A percentile compares a stretch with the other conserved stretches of the same genome.
Conservation (phyloP, 2,329 filamentous ascomycete species). For the Trichoderma aggressivum region DNA sequence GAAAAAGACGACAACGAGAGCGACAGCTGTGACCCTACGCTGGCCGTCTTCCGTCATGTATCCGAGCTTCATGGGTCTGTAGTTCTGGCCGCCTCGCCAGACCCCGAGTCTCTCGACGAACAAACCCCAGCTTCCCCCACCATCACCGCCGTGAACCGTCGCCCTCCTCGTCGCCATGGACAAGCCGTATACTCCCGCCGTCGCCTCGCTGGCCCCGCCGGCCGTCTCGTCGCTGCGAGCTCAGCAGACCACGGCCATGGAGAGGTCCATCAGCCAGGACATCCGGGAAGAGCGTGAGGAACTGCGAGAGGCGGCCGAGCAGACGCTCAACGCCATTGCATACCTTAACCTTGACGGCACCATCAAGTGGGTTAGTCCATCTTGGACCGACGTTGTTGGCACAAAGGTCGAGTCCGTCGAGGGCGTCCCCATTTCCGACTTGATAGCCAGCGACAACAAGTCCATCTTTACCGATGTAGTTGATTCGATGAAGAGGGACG, state of each 20-base stretch:
- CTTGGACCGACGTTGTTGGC: constrained; percentile 91
- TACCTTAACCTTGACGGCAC: constrained; percentile 87
- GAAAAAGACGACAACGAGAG: constrained; percentile 20
- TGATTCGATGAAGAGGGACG: constrained; percentile 86
- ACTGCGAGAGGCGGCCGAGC: constrained; percentile 89
- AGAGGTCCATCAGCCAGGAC: constrained; percentile 74
- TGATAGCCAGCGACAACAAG: constrained; percentile 75
- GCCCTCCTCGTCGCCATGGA: constrained; percentile 41
- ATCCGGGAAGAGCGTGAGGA: constrained; percentile 93
- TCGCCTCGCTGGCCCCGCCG: constrained; percentile 45
- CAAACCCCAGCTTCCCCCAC: constrained; percentile 11
- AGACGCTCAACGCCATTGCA: constrained; percentile 93
- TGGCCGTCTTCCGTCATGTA: constrained; percentile 44
- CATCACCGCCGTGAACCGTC: constrained; percentile 14
- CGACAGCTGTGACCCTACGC: constrained; percentile 23
- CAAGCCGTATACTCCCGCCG: constrained; percentile 30
- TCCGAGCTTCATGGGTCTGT: constrained; percentile 41
- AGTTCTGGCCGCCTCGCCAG: constrained; percentile 49
- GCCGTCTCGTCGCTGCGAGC: constrained; percentile 51
- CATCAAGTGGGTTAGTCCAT: constrained; percentile 94
- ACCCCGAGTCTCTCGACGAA: constrained; percentile 30
- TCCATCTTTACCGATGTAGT: constrained; percentile 77
- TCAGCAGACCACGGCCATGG: constrained; percentile 51
- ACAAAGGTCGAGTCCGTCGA: constrained; percentile 69
- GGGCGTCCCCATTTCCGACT: constrained; percentile 72